A percentile compares a stretch with the other conserved stretches of the same genome.
These are phyloP conservation scores for Kodamaea sp. DNA, from an alignment of 1,139 yeast species.

Conservation along the genomic window DNA sequence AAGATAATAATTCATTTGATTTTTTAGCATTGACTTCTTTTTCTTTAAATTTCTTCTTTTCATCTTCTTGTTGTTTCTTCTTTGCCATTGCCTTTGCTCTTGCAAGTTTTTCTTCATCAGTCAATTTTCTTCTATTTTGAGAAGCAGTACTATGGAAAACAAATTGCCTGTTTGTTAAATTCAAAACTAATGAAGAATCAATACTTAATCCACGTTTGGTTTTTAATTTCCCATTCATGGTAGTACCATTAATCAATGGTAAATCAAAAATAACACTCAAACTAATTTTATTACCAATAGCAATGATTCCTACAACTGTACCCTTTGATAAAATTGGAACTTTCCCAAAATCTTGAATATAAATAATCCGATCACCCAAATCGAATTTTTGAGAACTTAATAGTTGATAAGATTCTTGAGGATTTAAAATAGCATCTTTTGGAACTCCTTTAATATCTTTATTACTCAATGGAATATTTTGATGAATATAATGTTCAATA, in stretches of 20 bases:
- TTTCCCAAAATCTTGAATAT: constrained; percentile 83
- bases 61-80: constrained; percentile 22
- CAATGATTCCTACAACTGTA: constrained; percentile 78
- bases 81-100: constrained; percentile 18
- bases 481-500: constrained; percentile 46
- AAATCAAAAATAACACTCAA: constrained; percentile 80
- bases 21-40: constrained; percentile 13
- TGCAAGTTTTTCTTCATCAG: constrained; percentile 22
- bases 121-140: constrained; percentile 34
- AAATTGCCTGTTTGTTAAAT: constrained; percentile 69
- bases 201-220: constrained; percentile 82
- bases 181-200: constrained; percentile 79
- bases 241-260: constrained; percentile 79
- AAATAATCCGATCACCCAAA: constrained; percentile 87
- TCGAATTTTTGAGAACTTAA: constrained; percentile 73
- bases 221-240: constrained; percentile 69
- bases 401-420: constrained; percentile 67
- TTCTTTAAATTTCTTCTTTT: constrained; percentile 13
- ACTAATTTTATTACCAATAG: constrained; percentile 54
- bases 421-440: constrained; percentile 75
- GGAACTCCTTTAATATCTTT: constrained; percentile 81
- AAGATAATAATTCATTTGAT: constrained; percentile 22
- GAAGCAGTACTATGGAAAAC: constrained; percentile 74
- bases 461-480: constrained; percentile 40
- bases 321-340: constrained; percentile 88